Evolutionary conservation across 306 rosid genomes (phyloP).

Genomic region (Cicer arietinum): DNA sequence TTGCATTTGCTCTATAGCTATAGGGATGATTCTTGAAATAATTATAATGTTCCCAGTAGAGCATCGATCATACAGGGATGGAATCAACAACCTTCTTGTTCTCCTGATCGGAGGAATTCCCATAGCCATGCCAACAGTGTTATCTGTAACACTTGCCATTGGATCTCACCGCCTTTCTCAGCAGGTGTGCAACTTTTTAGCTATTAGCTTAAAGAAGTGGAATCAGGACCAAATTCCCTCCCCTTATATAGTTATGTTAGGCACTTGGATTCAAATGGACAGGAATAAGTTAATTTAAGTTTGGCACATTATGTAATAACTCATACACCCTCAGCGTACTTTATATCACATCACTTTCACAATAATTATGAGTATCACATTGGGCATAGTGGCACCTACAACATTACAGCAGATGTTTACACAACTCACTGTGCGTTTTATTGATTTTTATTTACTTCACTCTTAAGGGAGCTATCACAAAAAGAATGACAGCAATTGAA

Average conservation of each 20-base stretch:
- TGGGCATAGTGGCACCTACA: not conserved
- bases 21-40: conserved; percentile 87
- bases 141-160: conserved; percentile 89
- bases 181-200: conserved; percentile 66
- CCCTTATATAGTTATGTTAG: conserved; percentile 4
- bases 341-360: not conserved
- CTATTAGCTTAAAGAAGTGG: not conserved
- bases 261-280: conserved; percentile 14
- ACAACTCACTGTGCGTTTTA: conserved; percentile 38
- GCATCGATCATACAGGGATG: conserved; percentile 80
- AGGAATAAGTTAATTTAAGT: conserved; percentile 22
- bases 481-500: conserved; percentile 95
- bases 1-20: conserved; percentile 91
- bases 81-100: conserved; percentile 92
- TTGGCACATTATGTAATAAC: conserved; percentile 1
- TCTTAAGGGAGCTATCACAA: conserved; percentile 82
- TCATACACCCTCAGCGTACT: not conserved
- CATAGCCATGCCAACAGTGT: conserved; percentile 95
- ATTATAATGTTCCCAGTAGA: conserved; percentile 84
- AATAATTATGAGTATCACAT: not conserved
- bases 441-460: conserved; percentile 28
- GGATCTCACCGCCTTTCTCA: conserved; percentile 92
- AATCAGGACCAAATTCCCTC: not conserved
- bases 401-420: conserved; percentile 3
- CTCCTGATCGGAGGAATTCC: conserved; percentile 95